Conservation (phyloP, 2,329 filamentous ascomycete genomes). For the Paramyrothecium sp. region DNA sequence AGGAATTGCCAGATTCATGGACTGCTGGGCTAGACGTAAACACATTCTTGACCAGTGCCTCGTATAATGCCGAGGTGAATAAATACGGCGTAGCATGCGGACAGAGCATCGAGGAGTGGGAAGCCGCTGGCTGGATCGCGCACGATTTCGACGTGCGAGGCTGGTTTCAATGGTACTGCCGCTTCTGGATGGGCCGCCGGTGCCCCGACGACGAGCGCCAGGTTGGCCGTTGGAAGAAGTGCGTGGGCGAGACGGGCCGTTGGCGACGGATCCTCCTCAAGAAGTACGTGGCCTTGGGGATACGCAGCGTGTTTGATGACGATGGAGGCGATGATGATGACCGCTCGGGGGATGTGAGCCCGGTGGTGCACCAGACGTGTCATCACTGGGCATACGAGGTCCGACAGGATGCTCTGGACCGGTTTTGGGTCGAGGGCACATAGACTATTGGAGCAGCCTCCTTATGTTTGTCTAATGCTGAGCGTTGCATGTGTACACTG, state of each 20-base stretch:
- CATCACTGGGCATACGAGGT: background rate
- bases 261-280: background rate
- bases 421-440: background rate
- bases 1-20: background rate
- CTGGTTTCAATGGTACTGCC: conserved; percentile 1
- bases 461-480: too few species aligned
- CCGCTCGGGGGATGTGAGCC: background rate
- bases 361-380: background rate
- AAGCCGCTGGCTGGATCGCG: background rate
- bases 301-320: background rate
- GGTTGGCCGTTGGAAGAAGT: background rate
- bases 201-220: background rate
- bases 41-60: background rate
- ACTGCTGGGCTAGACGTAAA: background rate
- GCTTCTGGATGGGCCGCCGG: background rate
- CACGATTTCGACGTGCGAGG: background rate
- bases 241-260: background rate
- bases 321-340: background rate
- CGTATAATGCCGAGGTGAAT: background rate
- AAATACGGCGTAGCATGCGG: background rate
- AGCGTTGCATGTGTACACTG: too few species aligned
- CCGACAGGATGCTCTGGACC: background rate
- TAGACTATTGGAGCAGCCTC: background rate
- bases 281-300: background rate
- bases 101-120: background rate